Percentiles rank a stretch among this genome's conserved stretches.
These are phyloP conservation scores for Hyphopichia burtonii DNA, from an alignment of 1,139 yeast species.

Conservation along the genomic window DNA sequence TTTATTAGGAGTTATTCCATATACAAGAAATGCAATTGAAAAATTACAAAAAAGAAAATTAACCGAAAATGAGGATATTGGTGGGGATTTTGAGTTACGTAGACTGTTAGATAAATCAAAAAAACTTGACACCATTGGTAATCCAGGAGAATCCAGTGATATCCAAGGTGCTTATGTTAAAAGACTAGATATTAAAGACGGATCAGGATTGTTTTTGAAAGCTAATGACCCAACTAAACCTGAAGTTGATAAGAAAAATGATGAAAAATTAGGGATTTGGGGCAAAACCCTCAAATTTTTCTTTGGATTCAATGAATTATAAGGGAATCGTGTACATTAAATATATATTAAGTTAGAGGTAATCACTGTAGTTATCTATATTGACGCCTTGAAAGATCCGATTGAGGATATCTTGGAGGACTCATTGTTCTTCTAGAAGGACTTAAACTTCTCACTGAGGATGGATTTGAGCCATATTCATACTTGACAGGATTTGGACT, in stretches of 20 bases:
- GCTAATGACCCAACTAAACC: conserved; percentile 20
- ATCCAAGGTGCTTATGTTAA: conserved; percentile 16
- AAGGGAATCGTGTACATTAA: conserved; percentile 8
- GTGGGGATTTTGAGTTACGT: conserved; percentile 31
- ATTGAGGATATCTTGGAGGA: neutral
- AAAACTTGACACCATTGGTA: conserved; percentile 6
- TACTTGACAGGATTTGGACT: conserved; percentile 6
- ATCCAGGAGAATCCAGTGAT: conserved; percentile 8
- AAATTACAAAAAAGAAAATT: conserved; percentile 58
- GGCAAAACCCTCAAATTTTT: conserved; percentile 37
- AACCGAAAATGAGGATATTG: conserved; percentile 55
- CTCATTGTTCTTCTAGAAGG: conserved; percentile 1
- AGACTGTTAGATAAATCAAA: conserved; percentile 4
- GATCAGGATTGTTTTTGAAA: conserved; percentile 37
- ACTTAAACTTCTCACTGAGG: conserved; percentile 1
- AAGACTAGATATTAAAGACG: conserved; percentile 42
- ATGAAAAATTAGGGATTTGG: conserved; percentile 33
- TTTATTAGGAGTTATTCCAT: conserved; percentile 75
- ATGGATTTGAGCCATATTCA: neutral
- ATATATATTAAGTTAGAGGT: neutral
- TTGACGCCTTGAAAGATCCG: neutral
- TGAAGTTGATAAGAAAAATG: conserved; percentile 18
- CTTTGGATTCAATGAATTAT: conserved; percentile 48
- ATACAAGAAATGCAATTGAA: conserved; percentile 59
- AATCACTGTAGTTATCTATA: neutral